Conservation (phyloP, 805 yeast genomes). For the Brettanomyces bruxellensis region DNA sequence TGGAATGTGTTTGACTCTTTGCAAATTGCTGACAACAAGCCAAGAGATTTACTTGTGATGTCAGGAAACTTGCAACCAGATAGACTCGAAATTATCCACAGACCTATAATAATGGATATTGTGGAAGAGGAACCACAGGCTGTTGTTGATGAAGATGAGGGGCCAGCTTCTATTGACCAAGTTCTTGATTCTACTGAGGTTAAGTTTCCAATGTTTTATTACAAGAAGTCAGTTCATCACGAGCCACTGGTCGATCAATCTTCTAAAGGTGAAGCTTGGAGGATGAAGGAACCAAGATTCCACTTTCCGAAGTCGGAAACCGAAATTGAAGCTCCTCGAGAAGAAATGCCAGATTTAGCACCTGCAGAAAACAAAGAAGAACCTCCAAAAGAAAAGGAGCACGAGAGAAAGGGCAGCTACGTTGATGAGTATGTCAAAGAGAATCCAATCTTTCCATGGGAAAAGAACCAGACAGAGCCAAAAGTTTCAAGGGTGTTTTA, state of each 20-base stretch:
- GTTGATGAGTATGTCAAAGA: slow-evolving; percentile 15
- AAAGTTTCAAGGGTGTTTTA: slow-evolving; percentile 14
- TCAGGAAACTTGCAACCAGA: slow-evolving; percentile 16
- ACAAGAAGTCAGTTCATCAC: slow-evolving; percentile 5
- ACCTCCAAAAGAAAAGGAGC: not conserved
- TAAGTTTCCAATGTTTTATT: slow-evolving; percentile 18
- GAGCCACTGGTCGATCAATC: slow-evolving; percentile 9
- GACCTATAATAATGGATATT: too few species aligned
- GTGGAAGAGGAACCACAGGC: not conserved
- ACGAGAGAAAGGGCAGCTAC: not conserved
- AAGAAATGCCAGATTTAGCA: not conserved
- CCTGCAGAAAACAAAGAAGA: not conserved
- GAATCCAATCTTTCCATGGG: slow-evolving; percentile 31
- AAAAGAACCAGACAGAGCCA: slow-evolving; percentile 5
- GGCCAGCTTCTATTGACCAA: not conserved
- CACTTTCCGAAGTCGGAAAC: slow-evolving; percentile 7
- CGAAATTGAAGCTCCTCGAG: not conserved
- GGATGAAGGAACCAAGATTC: slow-evolving; percentile 18
- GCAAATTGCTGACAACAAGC: slow-evolving; percentile 8
- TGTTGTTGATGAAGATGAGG: not conserved
- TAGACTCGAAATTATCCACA: not conserved
- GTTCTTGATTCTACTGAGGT: not conserved
- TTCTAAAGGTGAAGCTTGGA: slow-evolving; percentile 26
- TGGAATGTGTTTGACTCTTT: slow-evolving; percentile 19
- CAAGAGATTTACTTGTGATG: slow-evolving; percentile 12